These are phyloP conservation scores for Perkinsus chesapeaki DNA, from an alignment of 169 alveolate species.

Conservation along the genomic window DNA sequence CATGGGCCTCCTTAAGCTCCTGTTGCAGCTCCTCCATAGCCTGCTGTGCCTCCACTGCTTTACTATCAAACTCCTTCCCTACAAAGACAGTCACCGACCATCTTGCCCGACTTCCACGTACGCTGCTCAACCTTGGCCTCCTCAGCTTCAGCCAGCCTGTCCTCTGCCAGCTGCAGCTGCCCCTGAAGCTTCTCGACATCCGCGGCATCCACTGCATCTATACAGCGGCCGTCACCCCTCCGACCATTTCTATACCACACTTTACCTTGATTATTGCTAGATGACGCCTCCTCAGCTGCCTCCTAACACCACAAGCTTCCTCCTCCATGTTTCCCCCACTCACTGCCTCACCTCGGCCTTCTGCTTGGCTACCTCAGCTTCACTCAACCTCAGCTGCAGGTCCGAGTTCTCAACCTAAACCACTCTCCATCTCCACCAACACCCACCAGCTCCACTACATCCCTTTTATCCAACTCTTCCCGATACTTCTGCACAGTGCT, in stretches of 20 bases:
- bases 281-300: no score
- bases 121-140: not conserved
- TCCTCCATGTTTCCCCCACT: no score
- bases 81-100: not conserved
- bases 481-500: not conserved
- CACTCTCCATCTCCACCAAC: not conserved
- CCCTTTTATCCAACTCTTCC: not conserved
- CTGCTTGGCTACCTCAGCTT: not conserved
- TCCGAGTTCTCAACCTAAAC: not conserved
- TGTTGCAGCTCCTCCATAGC: not conserved
- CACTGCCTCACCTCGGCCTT: no score
- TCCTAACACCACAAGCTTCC: no score
- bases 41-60: not conserved
- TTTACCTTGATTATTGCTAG: no score
- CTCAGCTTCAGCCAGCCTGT: not conserved
- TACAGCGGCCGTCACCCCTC: no score
- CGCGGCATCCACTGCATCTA: no score
- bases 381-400: not conserved
- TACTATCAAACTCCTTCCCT: not conserved
- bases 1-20: not conserved
- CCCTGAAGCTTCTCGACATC: no score
- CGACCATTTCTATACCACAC: no score
- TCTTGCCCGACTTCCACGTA: not conserved
- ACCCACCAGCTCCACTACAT: not conserved
- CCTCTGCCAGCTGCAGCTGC: no score